phyloP scores from a whole-genome alignment of 2,329 filamentous ascomycete genomes.

The Talaromyces albobiverticillius region DNA sequence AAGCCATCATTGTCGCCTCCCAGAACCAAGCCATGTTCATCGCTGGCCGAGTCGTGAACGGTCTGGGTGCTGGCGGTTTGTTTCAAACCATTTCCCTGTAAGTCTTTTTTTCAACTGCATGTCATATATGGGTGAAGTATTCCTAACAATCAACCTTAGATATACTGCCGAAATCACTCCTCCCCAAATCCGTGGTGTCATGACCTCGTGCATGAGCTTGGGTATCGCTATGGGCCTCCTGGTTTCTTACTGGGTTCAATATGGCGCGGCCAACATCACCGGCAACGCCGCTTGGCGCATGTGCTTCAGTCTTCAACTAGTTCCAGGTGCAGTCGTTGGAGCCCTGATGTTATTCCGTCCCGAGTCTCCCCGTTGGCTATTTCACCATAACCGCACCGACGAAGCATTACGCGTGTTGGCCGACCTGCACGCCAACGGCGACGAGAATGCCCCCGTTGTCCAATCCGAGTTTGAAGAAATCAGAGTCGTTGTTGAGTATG shows the following conservation, averaged over 20 bases:
- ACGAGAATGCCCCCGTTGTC: neutral
- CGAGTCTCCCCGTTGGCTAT: conserved; percentile 4
- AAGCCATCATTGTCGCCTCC: conserved; percentile 2
- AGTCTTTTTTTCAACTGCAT: neutral
- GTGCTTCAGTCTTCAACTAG: neutral
- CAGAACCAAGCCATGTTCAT: conserved; percentile 1
- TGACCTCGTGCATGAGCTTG: neutral
- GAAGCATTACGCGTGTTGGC: neutral
- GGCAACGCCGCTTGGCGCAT: neutral
- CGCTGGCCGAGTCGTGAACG: conserved; percentile 1
- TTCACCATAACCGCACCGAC: neutral
- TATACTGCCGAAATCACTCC: neutral
- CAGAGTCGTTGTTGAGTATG: neutral
- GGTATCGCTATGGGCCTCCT: neutral
- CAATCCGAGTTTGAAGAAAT: neutral
- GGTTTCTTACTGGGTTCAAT: conserved; percentile 2
- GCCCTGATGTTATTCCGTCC: neutral
- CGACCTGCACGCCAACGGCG: neutral
- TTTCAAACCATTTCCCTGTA: conserved; percentile 5
- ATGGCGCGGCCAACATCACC: neutral
- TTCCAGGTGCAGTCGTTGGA: neutral
- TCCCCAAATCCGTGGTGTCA: neutral
- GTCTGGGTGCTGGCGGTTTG: neutral
- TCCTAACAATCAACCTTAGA: neutral
- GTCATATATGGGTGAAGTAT: neutral